Evolutionary conservation across 495 filamentous ascomycete genomes (phyloP).

Genomic region (Parachaetomium inaequale): DNA sequence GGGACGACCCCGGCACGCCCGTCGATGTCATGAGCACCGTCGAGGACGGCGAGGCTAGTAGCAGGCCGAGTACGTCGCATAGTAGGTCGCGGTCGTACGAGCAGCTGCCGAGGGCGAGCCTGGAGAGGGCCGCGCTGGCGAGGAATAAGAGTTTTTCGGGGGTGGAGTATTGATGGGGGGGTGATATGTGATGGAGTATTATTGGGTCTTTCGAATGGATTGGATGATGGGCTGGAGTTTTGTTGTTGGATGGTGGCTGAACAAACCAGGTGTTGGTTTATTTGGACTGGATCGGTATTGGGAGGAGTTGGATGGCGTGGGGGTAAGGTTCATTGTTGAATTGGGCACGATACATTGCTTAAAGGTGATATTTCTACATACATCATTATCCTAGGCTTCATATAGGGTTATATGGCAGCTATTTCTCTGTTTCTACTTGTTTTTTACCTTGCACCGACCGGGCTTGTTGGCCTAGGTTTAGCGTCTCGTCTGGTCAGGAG

Average conservation of each 20-base stretch:
- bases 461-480: not conserved
- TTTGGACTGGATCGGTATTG: not conserved
- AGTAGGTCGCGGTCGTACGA: constrained; percentile 29
- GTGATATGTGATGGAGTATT: not conserved
- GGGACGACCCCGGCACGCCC: constrained; percentile 39
- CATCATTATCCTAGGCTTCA: not conserved
- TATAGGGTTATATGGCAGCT: not conserved
- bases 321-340: not conserved
- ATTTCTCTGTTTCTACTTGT: not conserved
- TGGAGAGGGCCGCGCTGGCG: constrained; percentile 43
- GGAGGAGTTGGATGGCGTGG: not conserved
- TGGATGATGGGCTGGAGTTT: no score
- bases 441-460: not conserved
- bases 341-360: not conserved
- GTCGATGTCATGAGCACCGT: constrained; percentile 36
- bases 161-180: constrained; percentile 38
- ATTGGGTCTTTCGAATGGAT: not conserved
- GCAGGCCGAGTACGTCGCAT: constrained; percentile 25
- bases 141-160: constrained; percentile 47
- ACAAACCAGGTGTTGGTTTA: not conserved
- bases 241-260: not conserved
- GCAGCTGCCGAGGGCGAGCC: constrained; percentile 38
- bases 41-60: constrained; percentile 39
- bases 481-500: not conserved
- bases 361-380: not conserved